Percentiles rank a stretch among this genome's conserved stretches.
phyloP scores from a whole-genome alignment of 352 stramenopile genomes.

The Phytopythium litorale region DNA sequence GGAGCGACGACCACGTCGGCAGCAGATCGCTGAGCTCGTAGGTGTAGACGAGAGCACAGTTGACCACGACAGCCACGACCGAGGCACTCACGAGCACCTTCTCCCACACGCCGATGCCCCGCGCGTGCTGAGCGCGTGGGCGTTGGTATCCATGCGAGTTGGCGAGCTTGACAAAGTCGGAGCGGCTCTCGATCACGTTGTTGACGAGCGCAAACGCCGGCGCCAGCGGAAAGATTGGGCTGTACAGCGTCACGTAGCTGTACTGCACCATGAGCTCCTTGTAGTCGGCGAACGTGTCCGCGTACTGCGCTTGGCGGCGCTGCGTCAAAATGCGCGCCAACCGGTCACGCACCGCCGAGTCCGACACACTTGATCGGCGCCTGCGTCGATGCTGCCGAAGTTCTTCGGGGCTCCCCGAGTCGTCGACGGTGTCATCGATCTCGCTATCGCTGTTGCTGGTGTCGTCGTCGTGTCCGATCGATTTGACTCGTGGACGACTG shows the following conservation, averaged over 20 bases:
- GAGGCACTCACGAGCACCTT: slow-evolving; percentile 91
- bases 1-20: slow-evolving; percentile 47
- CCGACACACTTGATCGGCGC: slow-evolving; percentile 13
- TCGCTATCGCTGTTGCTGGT: slow-evolving; percentile 15
- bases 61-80: slow-evolving; percentile 90
- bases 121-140: slow-evolving; percentile 85
- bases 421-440: slow-evolving; percentile 13
- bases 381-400: neutral
- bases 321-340: slow-evolving; percentile 56
- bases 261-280: slow-evolving; percentile 90
- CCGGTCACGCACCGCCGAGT: slow-evolving; percentile 26
- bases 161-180: slow-evolving; percentile 91
- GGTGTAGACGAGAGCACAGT: slow-evolving; percentile 90
- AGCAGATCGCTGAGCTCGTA: slow-evolving; percentile 55
- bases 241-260: slow-evolving; percentile 91
- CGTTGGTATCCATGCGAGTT: slow-evolving; percentile 84
- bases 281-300: slow-evolving; percentile 67
- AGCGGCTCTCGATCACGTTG: slow-evolving; percentile 88
- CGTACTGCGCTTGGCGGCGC: slow-evolving; percentile 56
- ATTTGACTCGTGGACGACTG: slow-evolving; percentile 4
- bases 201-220: slow-evolving; percentile 90
- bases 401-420: slow-evolving; percentile 1
- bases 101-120: slow-evolving; percentile 92
- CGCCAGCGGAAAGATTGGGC: slow-evolving; percentile 88
- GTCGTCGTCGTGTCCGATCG: neutral